These are phyloP conservation scores for Oryza longistaminata DNA, from an alignment of 176 grass and related monocot species.

Conservation along the genomic window DNA sequence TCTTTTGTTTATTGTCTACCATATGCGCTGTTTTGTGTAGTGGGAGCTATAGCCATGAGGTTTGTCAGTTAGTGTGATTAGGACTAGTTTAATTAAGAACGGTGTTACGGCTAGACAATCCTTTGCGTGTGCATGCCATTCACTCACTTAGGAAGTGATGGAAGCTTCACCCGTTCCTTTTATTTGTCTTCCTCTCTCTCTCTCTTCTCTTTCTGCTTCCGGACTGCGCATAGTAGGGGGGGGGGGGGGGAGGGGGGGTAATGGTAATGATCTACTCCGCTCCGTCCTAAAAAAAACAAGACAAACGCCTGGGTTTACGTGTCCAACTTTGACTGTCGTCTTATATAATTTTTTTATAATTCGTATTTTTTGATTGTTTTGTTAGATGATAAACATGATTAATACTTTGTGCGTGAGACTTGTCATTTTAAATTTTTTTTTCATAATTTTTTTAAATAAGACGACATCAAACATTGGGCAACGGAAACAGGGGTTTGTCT, in stretches of 20 bases:
- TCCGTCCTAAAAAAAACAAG: too few species aligned
- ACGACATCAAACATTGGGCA: too few species aligned
- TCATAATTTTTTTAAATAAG: too few species aligned
- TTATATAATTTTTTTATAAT: too few species aligned
- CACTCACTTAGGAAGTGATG: neutral
- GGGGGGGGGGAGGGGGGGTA: too few species aligned
- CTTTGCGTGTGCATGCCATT: neutral
- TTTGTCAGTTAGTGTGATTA: neutral
- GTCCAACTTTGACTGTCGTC: too few species aligned
- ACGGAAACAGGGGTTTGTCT: too few species aligned
- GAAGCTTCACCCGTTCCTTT: constrained; percentile 14
- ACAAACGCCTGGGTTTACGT: too few species aligned
- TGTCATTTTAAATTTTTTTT: too few species aligned
- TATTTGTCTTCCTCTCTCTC: neutral
- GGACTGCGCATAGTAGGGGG: neutral
- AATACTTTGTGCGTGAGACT: too few species aligned
- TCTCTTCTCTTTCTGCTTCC: neutral
- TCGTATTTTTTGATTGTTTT: too few species aligned
- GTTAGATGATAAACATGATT: too few species aligned
- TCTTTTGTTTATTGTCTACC: neutral
- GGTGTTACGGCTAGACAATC: neutral
- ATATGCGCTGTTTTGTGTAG: neutral
- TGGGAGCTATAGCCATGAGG: neutral
- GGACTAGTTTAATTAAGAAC: constrained; percentile 3
- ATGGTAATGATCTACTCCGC: neutral